Evolutionary conservation across 371 early-diverging fungal genomes (phyloP), one percentile per base, ranked within the genome.

Genomic region (Coemansia sp.): DNA sequence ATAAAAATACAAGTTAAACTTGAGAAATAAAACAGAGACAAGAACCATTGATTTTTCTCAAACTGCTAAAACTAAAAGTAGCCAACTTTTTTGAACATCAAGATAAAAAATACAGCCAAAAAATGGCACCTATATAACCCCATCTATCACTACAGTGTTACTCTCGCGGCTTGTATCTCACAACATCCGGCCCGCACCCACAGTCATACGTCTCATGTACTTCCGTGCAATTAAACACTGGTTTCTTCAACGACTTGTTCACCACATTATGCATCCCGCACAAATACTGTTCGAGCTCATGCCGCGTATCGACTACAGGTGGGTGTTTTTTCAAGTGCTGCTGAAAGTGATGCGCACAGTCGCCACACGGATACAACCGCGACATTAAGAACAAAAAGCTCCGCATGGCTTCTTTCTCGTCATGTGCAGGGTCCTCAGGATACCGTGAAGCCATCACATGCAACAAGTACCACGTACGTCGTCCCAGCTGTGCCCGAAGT

Each of bases 181-280:
- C 73, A 8, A 57, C 68, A 40, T 82, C 81, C 0, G 82, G 82
- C 7, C 82, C 82, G 66, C 97, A 97, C 0, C 97, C 97, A 66
- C 97, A 95, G 54, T 92, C 89, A 84, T 96, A 99, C 23, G 90
- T 82, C 18, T 93, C 91, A 39, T 88, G 88, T 21, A 98, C 89
- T 6, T 81, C 84, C 4, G 83, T 80, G 69, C 99, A 99, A 65
- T 99, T 94, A 82, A 95, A 96, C 7, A 87, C 70, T 0, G 92
- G 88, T 75, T 99, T 99, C 8, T 87, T 82, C 5, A 99, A 80
- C 64, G 94, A 85, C 71, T 85, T 84, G 81, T 99, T 99, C 37
- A 99, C 99, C 20, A 91, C 87, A 80, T 99, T 99, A 78, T 99
- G 99, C 56, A 94, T 87, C 6, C 86, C 82, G 82, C 99, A 99